Base-by-base conservation (phyloP, 805 yeast genomes). In the Yarrowia divulgata region DNA sequence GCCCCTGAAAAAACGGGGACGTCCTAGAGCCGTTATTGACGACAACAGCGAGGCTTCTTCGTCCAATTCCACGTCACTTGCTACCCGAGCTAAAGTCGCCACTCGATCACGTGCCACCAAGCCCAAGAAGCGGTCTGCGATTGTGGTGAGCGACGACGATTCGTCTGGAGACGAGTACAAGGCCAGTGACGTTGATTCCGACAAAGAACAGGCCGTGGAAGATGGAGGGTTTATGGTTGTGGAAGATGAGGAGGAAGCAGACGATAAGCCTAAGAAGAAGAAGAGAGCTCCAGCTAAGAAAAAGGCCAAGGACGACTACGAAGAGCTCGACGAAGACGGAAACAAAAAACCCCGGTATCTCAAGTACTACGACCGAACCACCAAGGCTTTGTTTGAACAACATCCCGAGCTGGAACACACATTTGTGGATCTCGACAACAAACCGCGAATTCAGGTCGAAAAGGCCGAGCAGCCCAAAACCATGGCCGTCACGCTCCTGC, bases 361-460 rank as follows among this genome's bases (percentile, higher is more conserved):
- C 57, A 58, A 55, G 42, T 70, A 42, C 70, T 73, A 67, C 45
- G 88, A 90, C 54, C 81, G 94, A 58, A 84, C 87, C 75, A 91
- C 97, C 0, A 82, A 82, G 46, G 85, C 85, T 69, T 80, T 95
- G 19, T 90, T 84, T 74, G 90, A 85, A 49, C 82, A 85, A 69
- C 98, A 95, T 77, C 97, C 97, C 0, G 88, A 90, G 68, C 81
- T 95, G 67, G 83, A 84, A 71, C 85, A 85, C 45, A 90, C 91
- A 1, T 94, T 95, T 75, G 85, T 89, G 0, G 84, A 85, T 69
- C 81, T 94, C 64, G 85, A 82, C 55, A 77, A 81, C 1, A 77
- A 83, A 3, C 87, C 88, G 0, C 85, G 84, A 71, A 75, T 69
- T 9, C 60, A 42, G 48, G 72, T 60, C 13, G 71, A 60, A 8